Evolutionary conservation across 1,284 basidiomycete genomes (phyloP), one percentile per base, ranked within the genome.

Genomic region (Testicularia cyperi): DNA sequence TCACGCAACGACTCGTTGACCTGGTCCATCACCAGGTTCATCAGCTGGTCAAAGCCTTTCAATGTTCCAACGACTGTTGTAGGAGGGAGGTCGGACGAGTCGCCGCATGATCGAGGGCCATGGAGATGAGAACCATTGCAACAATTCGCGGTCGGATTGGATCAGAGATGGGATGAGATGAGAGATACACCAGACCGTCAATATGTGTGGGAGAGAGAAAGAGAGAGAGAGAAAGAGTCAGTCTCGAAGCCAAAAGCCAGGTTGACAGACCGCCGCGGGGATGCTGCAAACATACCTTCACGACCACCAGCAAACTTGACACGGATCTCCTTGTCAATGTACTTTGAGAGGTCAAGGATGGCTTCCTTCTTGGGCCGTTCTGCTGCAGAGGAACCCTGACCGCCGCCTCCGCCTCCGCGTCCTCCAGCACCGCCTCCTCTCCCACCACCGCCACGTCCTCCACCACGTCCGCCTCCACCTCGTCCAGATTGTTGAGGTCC

Each of bases 271-370:
- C 31, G 16, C n/a, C n/a, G n/a, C n/a, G 8, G 31, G 16, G 18
- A 16, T 6, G 37, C 7, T 8, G 24, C 8, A 15, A 21, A 77
- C 81, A 37, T 62, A 90, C 92, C 92, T 83, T 97, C 90, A 22
- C 94, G 81, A 20, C 94, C 94, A 34, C 94, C 94, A 20, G 90
- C 90, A 75, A 98, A 97, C 79, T 96, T 97, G 74, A 98, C 92
- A 44, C 90, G 82, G 75, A 98, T 89, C 60, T 84, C 83, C 78
- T 92, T 86, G 78, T 96, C 90, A 38, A 88, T 86, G 72, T 95
- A 97, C 77, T 94, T 92, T 47, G 88, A 85, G 29, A 98, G 84
- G 79, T 97, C 92, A 22, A 98, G 84, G 78, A 98, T 97, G 23
- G 90, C 89, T 79, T 98, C 94, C 38, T 90, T 85, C 78, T 90